A percentile compares a stretch with the other conserved stretches of the same genome.
Conservation (phyloP, 306 rosid species). For the Prunus padus region DNA sequence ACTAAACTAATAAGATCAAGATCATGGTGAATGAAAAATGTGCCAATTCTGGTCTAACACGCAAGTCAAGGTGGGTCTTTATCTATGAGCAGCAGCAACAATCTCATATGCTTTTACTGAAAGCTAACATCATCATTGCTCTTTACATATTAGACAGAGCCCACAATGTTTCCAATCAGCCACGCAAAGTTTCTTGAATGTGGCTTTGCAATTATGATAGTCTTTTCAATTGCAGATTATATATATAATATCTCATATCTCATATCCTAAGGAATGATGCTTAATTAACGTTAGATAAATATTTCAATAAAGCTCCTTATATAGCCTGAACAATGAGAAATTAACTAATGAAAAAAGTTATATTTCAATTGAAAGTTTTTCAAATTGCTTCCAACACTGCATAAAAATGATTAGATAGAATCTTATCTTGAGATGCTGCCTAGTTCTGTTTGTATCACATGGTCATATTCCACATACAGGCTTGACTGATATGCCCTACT, state of each 20-base stretch:
- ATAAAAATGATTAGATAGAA: not conserved
- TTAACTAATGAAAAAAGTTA: not conserved
- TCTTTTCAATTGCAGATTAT: not conserved
- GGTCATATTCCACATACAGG: not conserved
- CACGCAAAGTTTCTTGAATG: not conserved
- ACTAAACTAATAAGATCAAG: no score
- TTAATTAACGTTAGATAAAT: no score
- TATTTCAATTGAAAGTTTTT: not conserved
- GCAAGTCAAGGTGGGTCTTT: no score
- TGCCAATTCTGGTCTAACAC: no score
- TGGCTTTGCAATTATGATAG: not conserved
- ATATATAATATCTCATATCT: not conserved
- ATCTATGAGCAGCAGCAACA: no score
- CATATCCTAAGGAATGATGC: not conserved
- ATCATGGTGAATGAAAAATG: no score
- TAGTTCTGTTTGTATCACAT: not conserved
- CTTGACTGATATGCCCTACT: not conserved
- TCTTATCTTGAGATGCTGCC: not conserved
- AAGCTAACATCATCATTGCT: no score
- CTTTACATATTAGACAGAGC: no score
- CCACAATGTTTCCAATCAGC: no score
- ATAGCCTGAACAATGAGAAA: slow-evolving; percentile 1
- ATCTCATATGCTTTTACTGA: no score
- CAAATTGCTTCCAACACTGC: not conserved
- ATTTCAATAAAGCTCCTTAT: no score